Base-by-base conservation (phyloP, 2,329 filamentous ascomycete species). In the Achaetomium macrosporum region DNA sequence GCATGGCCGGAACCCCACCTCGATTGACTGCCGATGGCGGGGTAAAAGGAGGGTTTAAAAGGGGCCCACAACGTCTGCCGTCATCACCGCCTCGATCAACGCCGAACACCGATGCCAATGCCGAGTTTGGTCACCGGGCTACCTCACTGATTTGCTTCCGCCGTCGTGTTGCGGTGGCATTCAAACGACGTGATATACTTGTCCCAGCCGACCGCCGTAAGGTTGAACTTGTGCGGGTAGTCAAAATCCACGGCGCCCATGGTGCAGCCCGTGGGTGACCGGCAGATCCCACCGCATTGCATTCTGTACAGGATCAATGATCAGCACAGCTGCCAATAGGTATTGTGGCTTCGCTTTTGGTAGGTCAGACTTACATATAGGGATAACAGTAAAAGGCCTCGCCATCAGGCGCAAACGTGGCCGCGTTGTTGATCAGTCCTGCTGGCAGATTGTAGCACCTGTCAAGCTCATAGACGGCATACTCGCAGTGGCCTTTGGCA, bases 261-360 rank as follows among this genome's bases (percentile, higher is more conserved):
- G 0, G 76, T 79, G 66, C 77, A 81, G 35, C 77, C 77, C 42
- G 72, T 74, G 2, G 76, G 76, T 43, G 76, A 77, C 5, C 48
- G 73, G 69, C 77, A 81, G 55, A 72, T 66, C 19, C 64, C 66
- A 33, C 65, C 66, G 62, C 77, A 80, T 20, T 62, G 51, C 49
- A 61, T 55, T 25, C 59, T 61, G 13, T 47, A 16, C 13, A 16
- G 36, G 17, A 9, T 35, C 8, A 1, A 40, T 25, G 1, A 42
- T 42, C n/a, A 46, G 36, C 30, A 25, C 43, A 35, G 10, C 33
- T 9, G 33, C 13, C 33, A 12, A 11, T 12, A 12, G 5, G 10
- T 35, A 35, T 35, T 3, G 11, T 11, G 11, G 10, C 33, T 15
- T 12, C 5, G 10, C 33, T 15, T 31, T 11, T n/a, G 30, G 12